Conservation (phyloP, 495 filamentous ascomycete genomes). For the Daldinia bambusicola region DNA sequence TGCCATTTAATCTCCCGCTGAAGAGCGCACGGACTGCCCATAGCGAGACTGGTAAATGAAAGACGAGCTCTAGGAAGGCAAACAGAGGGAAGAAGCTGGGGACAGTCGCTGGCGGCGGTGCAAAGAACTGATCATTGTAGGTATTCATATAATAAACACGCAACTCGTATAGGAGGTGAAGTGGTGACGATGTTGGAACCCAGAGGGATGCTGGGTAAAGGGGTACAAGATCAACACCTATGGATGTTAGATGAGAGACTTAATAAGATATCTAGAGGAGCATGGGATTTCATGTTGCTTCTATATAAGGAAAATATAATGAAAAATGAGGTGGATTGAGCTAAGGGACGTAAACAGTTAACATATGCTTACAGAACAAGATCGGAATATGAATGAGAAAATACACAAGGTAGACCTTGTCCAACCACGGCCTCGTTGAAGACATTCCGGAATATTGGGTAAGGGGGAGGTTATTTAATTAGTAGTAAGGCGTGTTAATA, state of each 20-base stretch:
- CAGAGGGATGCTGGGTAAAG: slow-evolving; percentile 69
- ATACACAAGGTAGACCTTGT: slow-evolving; percentile 73
- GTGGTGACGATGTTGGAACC: slow-evolving; percentile 50
- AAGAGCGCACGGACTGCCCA: slow-evolving; percentile 59
- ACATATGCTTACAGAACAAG: slow-evolving; percentile 68
- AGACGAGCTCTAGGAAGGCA: slow-evolving; percentile 73
- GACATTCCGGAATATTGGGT: slow-evolving; percentile 39
- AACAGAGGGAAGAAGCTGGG: slow-evolving; percentile 76
- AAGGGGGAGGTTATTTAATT: background rate
- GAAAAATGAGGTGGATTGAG: background rate
- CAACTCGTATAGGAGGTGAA: slow-evolving; percentile 61
- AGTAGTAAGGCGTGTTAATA: background rate
- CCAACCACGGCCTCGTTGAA: slow-evolving; percentile 49
- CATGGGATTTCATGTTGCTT: background rate
- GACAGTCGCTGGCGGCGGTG: slow-evolving; percentile 60
- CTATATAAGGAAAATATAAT: background rate
- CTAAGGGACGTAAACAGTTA: background rate
- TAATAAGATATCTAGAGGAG: background rate
- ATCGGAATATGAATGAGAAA: slow-evolving; percentile 75
- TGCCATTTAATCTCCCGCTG: slow-evolving; percentile 54
- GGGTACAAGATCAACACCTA: slow-evolving; percentile 73
- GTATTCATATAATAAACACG: slow-evolving; percentile 72
- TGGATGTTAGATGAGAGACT: slow-evolving; percentile 19
- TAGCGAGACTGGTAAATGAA: slow-evolving; percentile 73
- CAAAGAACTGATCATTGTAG: slow-evolving; percentile 82